phyloP scores from a whole-genome alignment of 1,284 basidiomycete genomes.

The Pascua guehoae region DNA sequence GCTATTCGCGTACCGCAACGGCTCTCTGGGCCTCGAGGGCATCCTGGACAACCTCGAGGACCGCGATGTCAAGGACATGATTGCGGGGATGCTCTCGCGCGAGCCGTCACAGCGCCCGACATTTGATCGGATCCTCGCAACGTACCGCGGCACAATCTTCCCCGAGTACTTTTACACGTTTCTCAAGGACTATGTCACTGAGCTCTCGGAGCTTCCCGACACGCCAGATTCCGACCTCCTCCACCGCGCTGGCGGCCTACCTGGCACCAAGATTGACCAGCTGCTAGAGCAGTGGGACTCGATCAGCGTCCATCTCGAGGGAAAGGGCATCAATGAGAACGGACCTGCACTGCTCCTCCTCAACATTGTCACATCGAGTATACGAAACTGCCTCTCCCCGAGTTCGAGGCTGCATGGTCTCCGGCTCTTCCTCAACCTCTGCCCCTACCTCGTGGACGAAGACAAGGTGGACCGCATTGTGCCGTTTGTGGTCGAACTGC shows the following conservation, averaged over 20 bases:
- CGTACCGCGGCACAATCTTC: conserved; percentile 73
- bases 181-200: conserved; percentile 80
- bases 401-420: conserved; percentile 81
- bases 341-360: conserved; percentile 75
- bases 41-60: conserved; percentile 77
- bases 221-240: conserved; percentile 21
- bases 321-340: conserved; percentile 44
- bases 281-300: conserved; percentile 46
- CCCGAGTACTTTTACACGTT: conserved; percentile 93
- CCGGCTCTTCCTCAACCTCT: conserved; percentile 81
- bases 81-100: conserved; percentile 84
- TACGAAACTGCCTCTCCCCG: conserved; percentile 82
- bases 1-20: conserved; percentile 89
- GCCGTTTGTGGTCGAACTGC: conserved; percentile 82
- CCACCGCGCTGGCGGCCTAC: conserved; percentile 20
- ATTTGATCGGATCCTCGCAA: conserved; percentile 77
- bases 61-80: conserved; percentile 68
- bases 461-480: conserved; percentile 91
- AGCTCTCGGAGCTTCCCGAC: conserved; percentile 61
- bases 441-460: conserved; percentile 83
- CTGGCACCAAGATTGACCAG: conserved; percentile 40
- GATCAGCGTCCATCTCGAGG: conserved; percentile 37
- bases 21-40: conserved; percentile 71
- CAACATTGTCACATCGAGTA: conserved; percentile 81
- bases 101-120: conserved; percentile 72